Evolutionary conservation across 257 asterid genomes (phyloP), one percentile per base, ranked within the genome.

Genomic region (Lycium ferocissimum): DNA sequence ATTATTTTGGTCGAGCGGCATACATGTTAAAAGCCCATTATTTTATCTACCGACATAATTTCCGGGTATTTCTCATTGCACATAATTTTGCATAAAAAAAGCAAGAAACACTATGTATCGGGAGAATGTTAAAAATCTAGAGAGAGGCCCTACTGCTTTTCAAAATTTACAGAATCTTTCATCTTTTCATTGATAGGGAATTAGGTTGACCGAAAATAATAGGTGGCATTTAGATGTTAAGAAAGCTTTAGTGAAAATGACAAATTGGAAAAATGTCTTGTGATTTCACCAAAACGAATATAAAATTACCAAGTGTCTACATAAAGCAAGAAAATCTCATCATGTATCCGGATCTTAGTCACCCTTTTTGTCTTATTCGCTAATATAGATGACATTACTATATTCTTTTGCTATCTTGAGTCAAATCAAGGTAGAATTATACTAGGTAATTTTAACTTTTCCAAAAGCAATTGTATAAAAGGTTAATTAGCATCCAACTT

Each of bases 331-430:
- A 35, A 6, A 35, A 58, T 37, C 12, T 61, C 35, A 49, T 58
- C 38, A 38, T 75, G 67, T 66, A 58, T 51, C 13, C 12, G 45
- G n/a, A 82, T 43, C 87, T 79, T 80, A 61, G 83, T 69, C 72
- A 38, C 80, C 84, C 82, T 49, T 85, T 89, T 87, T 85, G 90
- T 85, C 85, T 85, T 79, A 85, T 85, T 89, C 33, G 81, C 49
- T 78, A 66, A 54, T n/a, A 62, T 53, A n/a, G 63, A 57, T 71
- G 66, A 79, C 8, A 20, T 40, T 85, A 57, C 67, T 45, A 63
- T 7, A 69, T 73, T 76, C 40, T 49, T 84, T 49, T 84, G 9
- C 86, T 73, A 51, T 71, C 40, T 63, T 61, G 22, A 45, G 56
- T 61, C 73, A 63, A 61, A 62, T 58, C 84, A 81, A 18, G 40